Evolutionary conservation across 441 rosid genomes (phyloP).

Genomic region (Adansonia grandidieri): DNA sequence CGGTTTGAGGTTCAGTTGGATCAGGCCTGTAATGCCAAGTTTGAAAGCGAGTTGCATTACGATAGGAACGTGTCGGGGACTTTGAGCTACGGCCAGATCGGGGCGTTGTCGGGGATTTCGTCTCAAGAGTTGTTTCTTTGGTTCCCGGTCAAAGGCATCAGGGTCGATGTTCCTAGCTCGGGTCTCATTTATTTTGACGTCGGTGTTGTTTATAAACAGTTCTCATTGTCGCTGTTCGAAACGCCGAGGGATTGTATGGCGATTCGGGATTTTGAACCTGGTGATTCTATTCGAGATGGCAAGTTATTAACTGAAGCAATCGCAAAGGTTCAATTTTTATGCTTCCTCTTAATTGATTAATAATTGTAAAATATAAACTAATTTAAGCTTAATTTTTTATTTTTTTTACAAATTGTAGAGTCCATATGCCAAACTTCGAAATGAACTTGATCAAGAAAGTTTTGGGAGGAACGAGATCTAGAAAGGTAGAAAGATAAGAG

Average conservation of each 20-base stretch:
- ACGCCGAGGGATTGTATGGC: slow-evolving; percentile 77
- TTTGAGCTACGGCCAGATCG: slow-evolving; percentile 59
- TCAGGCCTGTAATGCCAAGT: slow-evolving; percentile 82
- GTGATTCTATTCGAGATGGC: slow-evolving; percentile 23
- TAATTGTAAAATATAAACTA: neutral
- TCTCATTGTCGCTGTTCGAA: slow-evolving; percentile 81
- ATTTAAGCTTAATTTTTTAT: neutral
- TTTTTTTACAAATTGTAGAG: slow-evolving; percentile 40
- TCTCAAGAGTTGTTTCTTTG: slow-evolving; percentile 88
- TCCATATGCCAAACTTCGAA: slow-evolving; percentile 38
- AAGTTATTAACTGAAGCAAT: slow-evolving; percentile 34
- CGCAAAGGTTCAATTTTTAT: slow-evolving; percentile 43
- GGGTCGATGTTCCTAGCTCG: slow-evolving; percentile 87
- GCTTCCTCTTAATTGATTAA: slow-evolving; percentile 2
- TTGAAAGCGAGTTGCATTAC: slow-evolving; percentile 83
- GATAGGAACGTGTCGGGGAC: slow-evolving; percentile 73
- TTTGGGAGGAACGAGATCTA: slow-evolving; percentile 42
- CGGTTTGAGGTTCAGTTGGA: slow-evolving; percentile 68
- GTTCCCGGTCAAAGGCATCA: slow-evolving; percentile 83
- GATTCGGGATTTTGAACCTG: slow-evolving; percentile 34
- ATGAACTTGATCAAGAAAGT: slow-evolving; percentile 36
- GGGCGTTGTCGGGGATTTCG: slow-evolving; percentile 63
- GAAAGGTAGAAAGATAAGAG: slow-evolving; percentile 27
- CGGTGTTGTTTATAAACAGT: slow-evolving; percentile 84
- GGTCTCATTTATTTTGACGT: slow-evolving; percentile 91